Evolutionary conservation across 108 stramenopile species (phyloP), one percentile per base, ranked within the genome.

Genomic region (Tribonema minus): DNA sequence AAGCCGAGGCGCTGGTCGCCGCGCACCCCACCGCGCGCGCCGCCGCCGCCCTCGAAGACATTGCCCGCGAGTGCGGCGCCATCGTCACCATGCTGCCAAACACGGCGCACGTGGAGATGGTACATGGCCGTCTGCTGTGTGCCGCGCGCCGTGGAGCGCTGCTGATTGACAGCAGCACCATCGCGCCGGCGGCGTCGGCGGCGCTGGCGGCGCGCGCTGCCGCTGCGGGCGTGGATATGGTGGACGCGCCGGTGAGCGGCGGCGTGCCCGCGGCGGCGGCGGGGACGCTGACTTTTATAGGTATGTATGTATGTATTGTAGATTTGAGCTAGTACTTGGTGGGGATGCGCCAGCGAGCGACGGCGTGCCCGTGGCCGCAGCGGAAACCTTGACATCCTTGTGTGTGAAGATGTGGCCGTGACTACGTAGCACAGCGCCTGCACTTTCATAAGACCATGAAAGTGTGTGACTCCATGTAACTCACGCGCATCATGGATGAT

Each of bases 261-360:
- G 93, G 94, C 15, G 91, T 92, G 26, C 87, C 89, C 20, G 96
- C 93, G 6, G 96, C 96, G 0, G 84, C 84, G 35, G 87, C 89
- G 54, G 94, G 88, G 6, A 94, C 92, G 12, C 90, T 97, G 1
- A 95, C 96, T 5, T 95, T 97, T 72, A 95, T 97, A 90, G n/a
- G n/a, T n/a, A n/a, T n/a, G n/a, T n/a, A n/a, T n/a, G n/a, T n/a
- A n/a, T n/a, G n/a, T n/a, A n/a, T n/a, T n/a, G n/a, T n/a, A n/a
- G n/a, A n/a, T n/a, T n/a, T n/a, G n/a, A n/a, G n/a, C n/a, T n/a
- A n/a, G n/a, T n/a, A n/a, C n/a, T n/a, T n/a, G n/a, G n/a, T n/a
- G n/a, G n/a, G n/a, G 46, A 54, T 54, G 46, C 46, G 15, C 46
- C 46, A 54, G 46, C 20, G 15, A 54, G 46, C 46, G 46, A 20